These are phyloP conservation scores for Mrakia gelida DNA, from an alignment of 768 basidiomycete genomes.

Conservation along the genomic window DNA sequence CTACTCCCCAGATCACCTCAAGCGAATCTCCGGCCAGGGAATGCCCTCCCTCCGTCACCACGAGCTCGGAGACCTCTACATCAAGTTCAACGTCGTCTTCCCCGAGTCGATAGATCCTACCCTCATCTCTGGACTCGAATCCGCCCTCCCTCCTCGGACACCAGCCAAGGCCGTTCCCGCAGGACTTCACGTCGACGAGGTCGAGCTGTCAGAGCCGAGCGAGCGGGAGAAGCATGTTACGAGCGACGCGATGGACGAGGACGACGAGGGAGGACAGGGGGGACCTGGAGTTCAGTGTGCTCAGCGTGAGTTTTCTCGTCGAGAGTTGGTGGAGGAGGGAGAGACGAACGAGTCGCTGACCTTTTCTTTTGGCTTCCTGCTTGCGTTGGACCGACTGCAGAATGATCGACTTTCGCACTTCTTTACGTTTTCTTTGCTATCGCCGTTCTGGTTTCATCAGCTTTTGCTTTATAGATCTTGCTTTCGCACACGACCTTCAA, in stretches of 20 bases:
- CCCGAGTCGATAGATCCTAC: slow-evolving; percentile 71
- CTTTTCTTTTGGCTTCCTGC: neutral
- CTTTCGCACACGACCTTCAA: neutral
- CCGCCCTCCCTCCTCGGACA: slow-evolving; percentile 74
- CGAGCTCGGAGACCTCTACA: slow-evolving; percentile 86
- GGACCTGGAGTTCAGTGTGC: slow-evolving; percentile 94
- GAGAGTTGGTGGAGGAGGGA: neutral
- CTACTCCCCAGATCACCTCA: slow-evolving; percentile 64
- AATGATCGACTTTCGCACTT: slow-evolving; percentile 14
- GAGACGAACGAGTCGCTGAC: neutral
- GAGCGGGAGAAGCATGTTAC: slow-evolving; percentile 55
- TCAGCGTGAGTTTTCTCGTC: slow-evolving; percentile 27
- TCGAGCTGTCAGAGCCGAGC: slow-evolving; percentile 72
- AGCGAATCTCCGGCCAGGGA: slow-evolving; percentile 88
- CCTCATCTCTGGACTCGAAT: slow-evolving; percentile 68
- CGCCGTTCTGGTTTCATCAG: slow-evolving; percentile 5
- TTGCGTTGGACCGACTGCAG: neutral
- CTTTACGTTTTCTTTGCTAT: slow-evolving; percentile 11
- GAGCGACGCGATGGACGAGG: slow-evolving; percentile 70
- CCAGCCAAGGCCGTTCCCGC: slow-evolving; percentile 65
- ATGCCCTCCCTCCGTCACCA: slow-evolving; percentile 99
- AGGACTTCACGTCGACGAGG: slow-evolving; percentile 72
- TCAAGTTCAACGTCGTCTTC: slow-evolving; percentile 83
- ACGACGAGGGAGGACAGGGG: slow-evolving; percentile 54
- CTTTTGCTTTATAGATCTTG: slow-evolving; percentile 12